Base-by-base conservation (phyloP, 2,329 filamentous ascomycete species). In the Diaporthe capsici region DNA sequence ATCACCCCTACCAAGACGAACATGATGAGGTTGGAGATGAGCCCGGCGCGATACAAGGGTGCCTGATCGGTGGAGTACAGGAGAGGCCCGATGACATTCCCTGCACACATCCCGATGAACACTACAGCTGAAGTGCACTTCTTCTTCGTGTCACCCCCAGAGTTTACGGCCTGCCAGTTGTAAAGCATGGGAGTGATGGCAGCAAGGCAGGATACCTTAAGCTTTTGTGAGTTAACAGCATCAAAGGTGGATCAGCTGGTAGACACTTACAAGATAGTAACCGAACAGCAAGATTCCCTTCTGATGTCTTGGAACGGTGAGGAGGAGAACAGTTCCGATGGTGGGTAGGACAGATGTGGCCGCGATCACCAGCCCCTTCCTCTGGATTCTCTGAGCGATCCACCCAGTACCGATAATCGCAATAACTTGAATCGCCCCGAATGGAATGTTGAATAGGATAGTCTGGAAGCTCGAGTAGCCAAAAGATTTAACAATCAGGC, bases 61-160 rank as follows among this genome's bases (percentile, higher is more conserved):
- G 88, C 88, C 74, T 92, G 89, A 0, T 87, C 87, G 0, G 90
- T 89, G 5, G 89, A 92, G 81, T 92, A 94, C 0, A 94, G 84
- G 63, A 91, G 88, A 0, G 92, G 92, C 0, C 92, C 92, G 31
- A 93, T 84, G 49, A 94, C 90, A 78, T 94, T 94, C 8, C 92
- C 92, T 1, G 88, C 89, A 71, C 89, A 92, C 75, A 92, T 89
- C 6, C 92, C 91, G 63, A 94, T 87, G 79, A 94, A 92, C 1
- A 94, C 85, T 9, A 93, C 86, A 17, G 88, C 91, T 0, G 91
- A 93, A 0, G 90, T 92, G 13, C 90, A 88, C 80, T 93, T 94
- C 77, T 91, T 90, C 83, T 94, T 94, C 0, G 92, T 94, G 80
- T 94, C 92, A 1, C 92, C 92, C 0, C 90, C 92, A 0, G 92